Evolutionary conservation across 441 rosid genomes (phyloP), one percentile per base, ranked within the genome.

Genomic region (Erodium texanum): DNA sequence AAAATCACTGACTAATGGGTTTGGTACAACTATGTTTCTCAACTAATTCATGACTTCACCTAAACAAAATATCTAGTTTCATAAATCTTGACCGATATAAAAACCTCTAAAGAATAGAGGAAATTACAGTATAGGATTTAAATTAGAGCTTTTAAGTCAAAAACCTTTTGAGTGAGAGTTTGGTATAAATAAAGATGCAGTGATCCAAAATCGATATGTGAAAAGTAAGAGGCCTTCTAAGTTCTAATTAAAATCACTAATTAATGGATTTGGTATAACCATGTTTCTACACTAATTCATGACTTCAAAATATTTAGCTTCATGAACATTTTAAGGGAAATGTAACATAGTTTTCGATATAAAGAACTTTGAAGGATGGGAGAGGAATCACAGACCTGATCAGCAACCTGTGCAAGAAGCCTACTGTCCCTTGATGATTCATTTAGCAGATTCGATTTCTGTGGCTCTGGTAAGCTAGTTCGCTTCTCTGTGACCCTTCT

Each of bases 351-450:
- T 18, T 52, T 52, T 52, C 20, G 20, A n/a, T n/a, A n/a, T n/a
- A n/a, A n/a, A n/a, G 22, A 52, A 52, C 5, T 52, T 18, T 1
- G 9, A 52, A 22, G 59, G 59, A 52, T 52, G 59, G 59, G 59
- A 52, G 59, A 50, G 20, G 11, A 52, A 52, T 45, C 52, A 52
- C 59, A 52, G 16, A 52, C 59, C 59, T 52, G 59, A 52, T 18
- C 20, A 7, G 59, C 59, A 52, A 52, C 59, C 59, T 52, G 59
- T 3, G 20, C 59, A 20, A 52, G 59, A 16, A 16, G 59, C 22
- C 22, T 52, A 18, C 59, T 52, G 59, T 52, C 59, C 59, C 59
- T 52, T 8, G 59, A 7, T 52, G 59, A 52, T 52, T 52, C 59
- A n/a, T 52, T 16, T n/a, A 52, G 20, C 59, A 52, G 16, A 52